These are phyloP conservation scores for Marasmius sp. DNA, from an alignment of 1,284 basidiomycete species.

Conservation along the genomic window DNA sequence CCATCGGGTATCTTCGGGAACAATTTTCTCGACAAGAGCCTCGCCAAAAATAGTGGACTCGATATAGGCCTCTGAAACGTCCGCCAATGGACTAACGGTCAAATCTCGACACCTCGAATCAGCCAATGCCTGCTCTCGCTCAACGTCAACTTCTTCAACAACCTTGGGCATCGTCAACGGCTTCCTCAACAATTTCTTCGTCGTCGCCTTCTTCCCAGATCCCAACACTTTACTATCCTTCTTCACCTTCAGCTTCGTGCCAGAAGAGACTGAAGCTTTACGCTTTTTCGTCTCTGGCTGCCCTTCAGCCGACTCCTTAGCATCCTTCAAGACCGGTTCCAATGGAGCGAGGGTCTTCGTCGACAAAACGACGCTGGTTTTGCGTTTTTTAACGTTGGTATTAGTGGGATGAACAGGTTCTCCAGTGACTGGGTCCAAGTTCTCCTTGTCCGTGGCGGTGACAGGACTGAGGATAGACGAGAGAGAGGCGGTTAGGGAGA, in stretches of 20 bases:
- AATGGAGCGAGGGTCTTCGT: conserved; percentile 46
- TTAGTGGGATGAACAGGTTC: conserved; percentile 44
- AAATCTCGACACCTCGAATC: conserved; percentile 62
- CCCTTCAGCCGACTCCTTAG: conserved; percentile 28
- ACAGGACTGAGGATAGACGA: conserved; percentile 26
- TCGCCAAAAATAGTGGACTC: conserved; percentile 20
- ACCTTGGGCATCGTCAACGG: conserved; percentile 45
- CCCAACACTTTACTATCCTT: conserved; percentile 28
- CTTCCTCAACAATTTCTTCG: conserved; percentile 36
- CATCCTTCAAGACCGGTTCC: conserved; percentile 21
- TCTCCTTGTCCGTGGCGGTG: conserved; percentile 66
- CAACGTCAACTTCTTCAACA: conserved; percentile 38
- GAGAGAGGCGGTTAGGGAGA: conserved; percentile 13
- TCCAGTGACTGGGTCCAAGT: conserved; percentile 71
- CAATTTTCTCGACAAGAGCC: conserved; percentile 21
- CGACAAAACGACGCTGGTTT: conserved; percentile 50
- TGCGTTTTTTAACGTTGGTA: conserved; percentile 57
- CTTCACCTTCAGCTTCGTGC: conserved; percentile 18
- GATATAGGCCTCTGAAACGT: conserved; percentile 55
- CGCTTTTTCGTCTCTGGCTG: conserved; percentile 56
- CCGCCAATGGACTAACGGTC: conserved; percentile 63
- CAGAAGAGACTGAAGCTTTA: conserved; percentile 41
- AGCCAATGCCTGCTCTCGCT: conserved; percentile 33
- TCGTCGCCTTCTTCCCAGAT: conserved; percentile 29
- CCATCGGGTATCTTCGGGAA: not conserved